Base-by-base conservation (phyloP, 2,329 filamentous ascomycete genomes). In the Colletotrichum sp. region DNA sequence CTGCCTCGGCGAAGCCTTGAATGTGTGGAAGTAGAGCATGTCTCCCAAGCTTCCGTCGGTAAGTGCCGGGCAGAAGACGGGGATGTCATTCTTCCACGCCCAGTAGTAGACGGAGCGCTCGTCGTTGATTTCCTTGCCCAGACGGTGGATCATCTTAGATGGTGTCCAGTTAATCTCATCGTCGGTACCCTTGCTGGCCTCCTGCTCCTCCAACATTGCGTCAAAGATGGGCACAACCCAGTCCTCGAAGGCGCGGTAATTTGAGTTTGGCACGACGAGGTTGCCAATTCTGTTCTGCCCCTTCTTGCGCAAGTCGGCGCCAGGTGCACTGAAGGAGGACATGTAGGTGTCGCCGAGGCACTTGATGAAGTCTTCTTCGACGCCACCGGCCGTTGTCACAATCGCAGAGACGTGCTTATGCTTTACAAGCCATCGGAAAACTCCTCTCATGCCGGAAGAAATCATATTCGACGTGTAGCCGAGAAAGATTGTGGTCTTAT, bases 301-400 rank as follows among this genome's bases (percentile, higher is more conserved):
- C 83, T 95, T 94, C 77, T 92, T 90, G 52, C 97, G 95, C 26
- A 99, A 90, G 2, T 92, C 91, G 10, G 94, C 93, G 16, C 97
- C 97, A 1, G 90, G 87, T 0, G 95, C 93, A 68, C 90, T 92
- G 86, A 99, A 99, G 2, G 95, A 93, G 60, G 95, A 95, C 82
- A 99, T 92, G 85, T 98, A 99, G 0, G 97, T 99, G 68, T 95
- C 93, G 13, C 94, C 97, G 4, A 99, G 92, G 81, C 97, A 99
- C 88, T 99, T 99, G 90, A 99, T 99, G 74, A 99, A 93, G 85
- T 99, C 97, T 84, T 99, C 97, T 85, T 99, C 97, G 68, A 99
- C 92, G 66, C 97, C 97, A 60, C 97, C 97, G 0, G 97, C 97
- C 0, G 97, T 98, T 28, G 97, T 98, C 76, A 99, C 97, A 81